Conservation (phyloP, 768 basidiomycete species). For the Phaffia australis region DNA sequence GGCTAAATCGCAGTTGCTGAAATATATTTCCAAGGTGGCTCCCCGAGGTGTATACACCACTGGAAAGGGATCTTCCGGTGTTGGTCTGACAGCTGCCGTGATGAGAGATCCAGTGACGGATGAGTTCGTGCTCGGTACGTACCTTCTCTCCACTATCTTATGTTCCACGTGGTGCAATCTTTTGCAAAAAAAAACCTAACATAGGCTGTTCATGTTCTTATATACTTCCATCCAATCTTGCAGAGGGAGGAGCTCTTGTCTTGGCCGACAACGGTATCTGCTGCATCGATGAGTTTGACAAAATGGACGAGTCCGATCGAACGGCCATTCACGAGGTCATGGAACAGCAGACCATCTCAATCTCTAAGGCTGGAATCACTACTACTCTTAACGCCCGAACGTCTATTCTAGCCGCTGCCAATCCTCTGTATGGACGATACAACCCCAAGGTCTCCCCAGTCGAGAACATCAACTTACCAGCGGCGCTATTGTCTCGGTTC, state of each 20-base stretch:
- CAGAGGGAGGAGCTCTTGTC: slow-evolving; percentile 99
- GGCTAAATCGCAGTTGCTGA: slow-evolving; percentile 90
- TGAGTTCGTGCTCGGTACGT: slow-evolving; percentile 93
- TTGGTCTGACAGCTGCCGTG: slow-evolving; percentile 95
- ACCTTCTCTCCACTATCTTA: background rate
- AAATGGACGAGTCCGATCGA: slow-evolving; percentile 96
- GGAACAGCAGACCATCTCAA: slow-evolving; percentile 99
- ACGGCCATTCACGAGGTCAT: slow-evolving; percentile 99
- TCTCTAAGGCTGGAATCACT: slow-evolving; percentile 97
- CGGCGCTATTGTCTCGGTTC: slow-evolving; percentile 89
- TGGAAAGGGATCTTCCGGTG: slow-evolving; percentile 94
- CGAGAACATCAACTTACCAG: slow-evolving; percentile 97
- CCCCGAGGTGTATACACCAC: slow-evolving; percentile 97
- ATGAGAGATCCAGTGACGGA: slow-evolving; percentile 99
- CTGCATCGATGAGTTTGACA: slow-evolving; percentile 99
- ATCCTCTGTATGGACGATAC: slow-evolving; percentile 94
- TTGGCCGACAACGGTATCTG: slow-evolving; percentile 98
- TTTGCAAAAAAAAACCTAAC: background rate
- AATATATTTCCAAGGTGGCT: slow-evolving; percentile 97
- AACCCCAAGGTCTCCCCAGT: slow-evolving; percentile 96
- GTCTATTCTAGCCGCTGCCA: slow-evolving; percentile 94
- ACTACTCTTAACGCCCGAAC: slow-evolving; percentile 96
- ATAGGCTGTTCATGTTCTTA: background rate
- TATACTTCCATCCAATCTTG: slow-evolving; percentile 1
- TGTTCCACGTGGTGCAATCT: background rate